Conservation (phyloP, 2,329 filamentous ascomycete genomes). For the Xylariaceae sp. region DNA sequence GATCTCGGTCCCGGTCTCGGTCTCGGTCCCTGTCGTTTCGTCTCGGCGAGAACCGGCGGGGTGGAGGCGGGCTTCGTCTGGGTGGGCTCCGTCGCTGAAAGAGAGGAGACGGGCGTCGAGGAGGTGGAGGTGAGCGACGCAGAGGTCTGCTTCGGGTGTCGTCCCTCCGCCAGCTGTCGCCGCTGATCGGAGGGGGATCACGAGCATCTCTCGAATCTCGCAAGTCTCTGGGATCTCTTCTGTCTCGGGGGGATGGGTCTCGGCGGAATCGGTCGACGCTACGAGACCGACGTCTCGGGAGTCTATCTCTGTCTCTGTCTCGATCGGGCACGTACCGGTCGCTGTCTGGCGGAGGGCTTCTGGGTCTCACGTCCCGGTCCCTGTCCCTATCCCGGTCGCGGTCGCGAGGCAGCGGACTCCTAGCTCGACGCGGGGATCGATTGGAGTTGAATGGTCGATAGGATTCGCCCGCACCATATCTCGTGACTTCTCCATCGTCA, state of each 20-base stretch:
- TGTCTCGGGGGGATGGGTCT: constrained; percentile 31
- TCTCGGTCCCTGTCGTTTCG: constrained; percentile 33
- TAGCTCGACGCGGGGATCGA: constrained; percentile 39
- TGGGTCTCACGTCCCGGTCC: constrained; percentile 28
- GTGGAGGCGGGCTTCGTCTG: constrained; percentile 30
- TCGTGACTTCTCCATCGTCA: constrained; percentile 56
- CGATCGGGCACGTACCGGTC: constrained; percentile 39
- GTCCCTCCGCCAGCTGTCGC: constrained; percentile 35
- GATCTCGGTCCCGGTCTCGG: constrained; percentile 30
- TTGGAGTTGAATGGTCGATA: constrained; percentile 53
- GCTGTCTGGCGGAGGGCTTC: constrained; percentile 34
- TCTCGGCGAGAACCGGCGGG: constrained; percentile 34
- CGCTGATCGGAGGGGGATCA: constrained; percentile 14
- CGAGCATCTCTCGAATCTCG: constrained; percentile 14
- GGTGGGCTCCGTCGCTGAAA: constrained; percentile 28
- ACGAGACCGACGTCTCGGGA: constrained; percentile 38
- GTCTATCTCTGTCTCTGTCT: constrained; percentile 11
- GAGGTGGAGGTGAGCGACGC: constrained; percentile 31
- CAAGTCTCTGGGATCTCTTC: constrained; percentile 9
- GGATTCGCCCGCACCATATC: constrained; percentile 57
- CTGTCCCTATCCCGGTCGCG: not conserved
- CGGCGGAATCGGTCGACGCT: constrained; percentile 38
- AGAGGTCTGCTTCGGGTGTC: constrained; percentile 37
- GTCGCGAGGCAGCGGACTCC: constrained; percentile 21
- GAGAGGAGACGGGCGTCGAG: constrained; percentile 28